Conservation (phyloP, 2,329 filamentous ascomycete species). For the Diaporthe nobilis region DNA sequence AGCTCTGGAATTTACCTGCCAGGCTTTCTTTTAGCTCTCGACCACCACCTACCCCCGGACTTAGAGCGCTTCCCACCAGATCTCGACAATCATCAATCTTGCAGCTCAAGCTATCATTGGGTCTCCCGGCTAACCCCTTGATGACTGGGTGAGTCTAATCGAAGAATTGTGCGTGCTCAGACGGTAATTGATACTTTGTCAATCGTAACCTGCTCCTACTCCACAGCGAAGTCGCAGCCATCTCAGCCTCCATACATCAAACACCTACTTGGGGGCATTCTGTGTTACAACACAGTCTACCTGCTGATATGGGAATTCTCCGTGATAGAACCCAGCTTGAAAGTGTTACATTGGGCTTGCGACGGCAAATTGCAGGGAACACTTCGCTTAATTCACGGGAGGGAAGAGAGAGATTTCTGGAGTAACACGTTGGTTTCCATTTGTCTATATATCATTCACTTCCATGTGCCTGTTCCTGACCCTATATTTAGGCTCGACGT, state of each 20-base stretch:
- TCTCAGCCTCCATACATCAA: not conserved
- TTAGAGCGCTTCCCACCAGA: too few relatives aligned
- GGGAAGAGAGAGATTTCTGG: not conserved
- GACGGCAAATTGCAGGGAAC: not conserved
- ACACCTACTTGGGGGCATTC: not conserved
- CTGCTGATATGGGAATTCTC: not conserved
- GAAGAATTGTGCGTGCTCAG: too few relatives aligned
- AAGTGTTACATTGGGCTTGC: not conserved
- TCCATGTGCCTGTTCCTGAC: not conserved
- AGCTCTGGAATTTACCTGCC: not conserved
- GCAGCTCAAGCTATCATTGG: too few relatives aligned
- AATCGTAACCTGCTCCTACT: not conserved
- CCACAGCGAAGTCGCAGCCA: not conserved
- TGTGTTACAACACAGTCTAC: not conserved
- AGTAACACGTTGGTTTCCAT: not conserved
- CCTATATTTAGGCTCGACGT: not conserved
- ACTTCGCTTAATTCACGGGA: not conserved
- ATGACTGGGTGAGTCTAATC: too few relatives aligned
- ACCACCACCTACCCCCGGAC: too few relatives aligned
- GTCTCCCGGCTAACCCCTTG: too few relatives aligned
- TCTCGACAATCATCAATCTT: too few relatives aligned
- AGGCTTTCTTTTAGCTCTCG: not conserved
- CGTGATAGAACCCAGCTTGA: not conserved
- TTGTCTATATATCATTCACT: conserved; percentile 12
- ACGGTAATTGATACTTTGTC: too few relatives aligned